Conservation (phyloP, 2,329 filamentous ascomycete species). For the Sarocladiaceae sp. region DNA sequence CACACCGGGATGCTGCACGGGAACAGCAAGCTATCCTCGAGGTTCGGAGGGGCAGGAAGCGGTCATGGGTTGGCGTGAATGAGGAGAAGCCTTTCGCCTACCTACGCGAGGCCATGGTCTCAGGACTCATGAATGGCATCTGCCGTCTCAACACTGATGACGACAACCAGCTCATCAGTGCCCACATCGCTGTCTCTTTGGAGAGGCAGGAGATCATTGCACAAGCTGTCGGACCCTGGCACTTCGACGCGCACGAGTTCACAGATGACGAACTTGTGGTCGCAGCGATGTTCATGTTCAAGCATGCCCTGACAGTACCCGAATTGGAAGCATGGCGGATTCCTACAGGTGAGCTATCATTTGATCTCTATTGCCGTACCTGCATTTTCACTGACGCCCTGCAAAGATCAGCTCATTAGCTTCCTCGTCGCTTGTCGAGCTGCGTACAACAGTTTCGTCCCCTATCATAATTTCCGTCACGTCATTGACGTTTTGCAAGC, state of each 20-base stretch:
- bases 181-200: conserved; percentile 61
- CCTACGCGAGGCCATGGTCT: conserved; percentile 88
- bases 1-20: conserved; percentile 67
- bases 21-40: conserved; percentile 68
- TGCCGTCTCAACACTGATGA: conserved; percentile 64
- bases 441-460: conserved; percentile 94
- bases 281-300: conserved; percentile 79
- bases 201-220: conserved; percentile 62
- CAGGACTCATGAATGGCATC: conserved; percentile 81
- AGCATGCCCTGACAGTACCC: conserved; percentile 77
- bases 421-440: conserved; percentile 84
- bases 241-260: conserved; percentile 85
- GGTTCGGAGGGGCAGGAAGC: conserved; percentile 68
- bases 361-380: conserved; percentile 8
- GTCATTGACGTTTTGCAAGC: conserved; percentile 95
- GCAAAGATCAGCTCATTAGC: conserved; percentile 67
- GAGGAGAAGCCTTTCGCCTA: conserved; percentile 85
- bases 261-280: conserved; percentile 85
- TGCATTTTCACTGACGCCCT: conserved; percentile 30
- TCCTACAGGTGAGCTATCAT: conserved; percentile 57
- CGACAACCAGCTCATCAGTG: conserved; percentile 50
- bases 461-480: conserved; percentile 97
- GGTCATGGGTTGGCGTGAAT: conserved; percentile 85
- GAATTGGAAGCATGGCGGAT: conserved; percentile 77
- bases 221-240: conserved; percentile 68